These are phyloP conservation scores for Metschnikowia dekortorum DNA, from an alignment of 805 yeast species.

Conservation along the genomic window DNA sequence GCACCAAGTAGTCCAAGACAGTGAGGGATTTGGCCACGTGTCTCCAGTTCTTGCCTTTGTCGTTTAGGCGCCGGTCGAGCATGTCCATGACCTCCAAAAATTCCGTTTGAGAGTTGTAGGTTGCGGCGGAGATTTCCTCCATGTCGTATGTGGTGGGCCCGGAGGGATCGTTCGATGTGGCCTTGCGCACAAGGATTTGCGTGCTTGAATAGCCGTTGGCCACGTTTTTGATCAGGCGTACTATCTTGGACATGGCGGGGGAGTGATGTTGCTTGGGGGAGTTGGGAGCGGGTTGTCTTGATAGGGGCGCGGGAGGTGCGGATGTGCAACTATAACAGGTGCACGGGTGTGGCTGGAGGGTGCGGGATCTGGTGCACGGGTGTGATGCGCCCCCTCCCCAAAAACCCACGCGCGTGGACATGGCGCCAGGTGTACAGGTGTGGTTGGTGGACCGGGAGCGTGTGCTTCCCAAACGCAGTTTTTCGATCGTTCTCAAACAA, in stretches of 20 bases:
- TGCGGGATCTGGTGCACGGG: not conserved
- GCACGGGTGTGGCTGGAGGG: not conserved
- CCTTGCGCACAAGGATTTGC: conserved; percentile 85
- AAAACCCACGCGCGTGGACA: too few relatives aligned
- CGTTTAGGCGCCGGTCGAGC: conserved; percentile 86
- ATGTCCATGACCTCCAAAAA: conserved; percentile 90
- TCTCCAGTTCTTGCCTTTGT: conserved; percentile 96
- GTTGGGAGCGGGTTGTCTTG: not conserved
- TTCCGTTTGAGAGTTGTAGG: conserved; percentile 65
- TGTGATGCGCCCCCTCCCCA: not conserved
- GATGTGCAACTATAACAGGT: not conserved
- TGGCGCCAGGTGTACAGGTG: not conserved
- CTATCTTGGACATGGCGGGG: conserved; percentile 65
- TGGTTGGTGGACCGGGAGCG: not conserved
- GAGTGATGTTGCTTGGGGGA: not conserved
- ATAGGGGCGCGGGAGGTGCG: conserved; percentile 1
- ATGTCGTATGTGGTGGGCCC: conserved; percentile 80
- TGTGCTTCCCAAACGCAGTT: conserved; percentile 2
- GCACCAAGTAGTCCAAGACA: conserved; percentile 80
- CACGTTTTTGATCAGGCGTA: conserved; percentile 83
- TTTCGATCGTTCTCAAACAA: conserved; percentile 4
- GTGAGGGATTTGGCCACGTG: conserved; percentile 91
- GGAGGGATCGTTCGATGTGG: conserved; percentile 81
- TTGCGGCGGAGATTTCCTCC: conserved; percentile 76
- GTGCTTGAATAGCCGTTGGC: conserved; percentile 84